Conservation (phyloP, 495 filamentous ascomycete species). For the Penicillium coffeae region DNA sequence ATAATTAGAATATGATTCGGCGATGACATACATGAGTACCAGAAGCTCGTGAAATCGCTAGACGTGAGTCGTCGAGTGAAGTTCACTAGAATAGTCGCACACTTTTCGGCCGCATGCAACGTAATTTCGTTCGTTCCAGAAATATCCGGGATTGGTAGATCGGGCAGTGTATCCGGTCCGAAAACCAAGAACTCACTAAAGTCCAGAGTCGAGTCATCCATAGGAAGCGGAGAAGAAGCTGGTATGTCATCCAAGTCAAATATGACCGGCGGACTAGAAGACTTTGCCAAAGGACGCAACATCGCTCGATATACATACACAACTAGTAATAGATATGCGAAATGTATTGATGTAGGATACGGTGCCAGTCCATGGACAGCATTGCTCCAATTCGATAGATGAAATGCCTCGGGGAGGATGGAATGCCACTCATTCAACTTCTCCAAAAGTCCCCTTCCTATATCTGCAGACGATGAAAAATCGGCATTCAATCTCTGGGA, state of each 20-base stretch:
- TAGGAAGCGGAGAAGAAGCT: conserved; percentile 13
- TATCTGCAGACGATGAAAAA: conserved; percentile 26
- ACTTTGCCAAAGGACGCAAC: conserved; percentile 33
- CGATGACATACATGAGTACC: conserved; percentile 33
- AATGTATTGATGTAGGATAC: conserved; percentile 31
- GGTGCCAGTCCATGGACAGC: conserved; percentile 26
- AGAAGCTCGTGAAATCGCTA: conserved; percentile 31
- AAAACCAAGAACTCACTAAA: conserved; percentile 19
- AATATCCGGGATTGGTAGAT: conserved; percentile 21
- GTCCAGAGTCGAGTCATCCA: conserved; percentile 22
- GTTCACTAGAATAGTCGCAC: conserved; percentile 30
- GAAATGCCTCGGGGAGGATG: conserved; percentile 24
- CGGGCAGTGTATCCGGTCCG: conserved; percentile 24
- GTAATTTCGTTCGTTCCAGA: conserved; percentile 26
- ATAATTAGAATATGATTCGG: not conserved
- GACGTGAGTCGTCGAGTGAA: conserved; percentile 27
- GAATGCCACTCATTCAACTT: conserved; percentile 32
- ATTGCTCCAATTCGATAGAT: conserved; percentile 31
- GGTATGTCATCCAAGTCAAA: conserved; percentile 31
- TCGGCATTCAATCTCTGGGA: conserved; percentile 30
- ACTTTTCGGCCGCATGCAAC: conserved; percentile 32
- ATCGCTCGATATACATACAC: conserved; percentile 36
- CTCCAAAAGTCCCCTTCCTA: conserved; percentile 22
- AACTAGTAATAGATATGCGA: conserved; percentile 34
- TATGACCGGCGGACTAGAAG: conserved; percentile 30